Conservation (phyloP, 75 land plant species). For the Azolla pinnata region DNA sequence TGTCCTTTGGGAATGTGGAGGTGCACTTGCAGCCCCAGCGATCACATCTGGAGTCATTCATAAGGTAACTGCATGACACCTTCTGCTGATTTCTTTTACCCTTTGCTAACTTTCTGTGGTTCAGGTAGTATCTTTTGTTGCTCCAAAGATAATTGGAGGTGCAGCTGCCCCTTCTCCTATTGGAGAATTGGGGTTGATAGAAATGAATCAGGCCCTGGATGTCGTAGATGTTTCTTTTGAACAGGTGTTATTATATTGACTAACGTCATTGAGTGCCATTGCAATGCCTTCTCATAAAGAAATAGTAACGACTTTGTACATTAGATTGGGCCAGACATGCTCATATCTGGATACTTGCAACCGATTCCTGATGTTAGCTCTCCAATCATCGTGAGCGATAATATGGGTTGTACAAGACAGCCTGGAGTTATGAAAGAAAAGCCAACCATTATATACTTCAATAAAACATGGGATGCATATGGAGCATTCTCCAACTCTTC, state of each 20-base stretch:
- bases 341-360: conserved; percentile 28
- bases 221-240: conserved; percentile 31
- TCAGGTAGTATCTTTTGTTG: conserved; percentile 40
- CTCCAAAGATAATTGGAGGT: conserved; percentile 44
- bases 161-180: conserved; percentile 35
- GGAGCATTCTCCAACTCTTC: conserved; percentile 32
- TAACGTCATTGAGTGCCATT: neutral
- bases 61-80: conserved; percentile 12
- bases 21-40: conserved; percentile 35
- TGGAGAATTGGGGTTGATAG: conserved; percentile 37
- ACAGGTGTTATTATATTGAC: conserved; percentile 15
- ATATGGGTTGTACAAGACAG: neutral
- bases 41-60: conserved; percentile 38
- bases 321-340: conserved; percentile 36
- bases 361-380: conserved; percentile 19
- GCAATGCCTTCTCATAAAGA: neutral
- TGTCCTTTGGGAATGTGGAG: conserved; percentile 44
- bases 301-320: neutral
- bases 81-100: neutral
- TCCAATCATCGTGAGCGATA: conserved; percentile 8
- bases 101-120: neutral
- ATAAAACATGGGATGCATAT: conserved; percentile 36
- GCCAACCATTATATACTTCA: conserved; percentile 18
- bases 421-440: neutral
- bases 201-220: conserved; percentile 40